These are phyloP conservation scores for Macrocybe gigantea DNA, from an alignment of 768 basidiomycete species.

Conservation along the genomic window DNA sequence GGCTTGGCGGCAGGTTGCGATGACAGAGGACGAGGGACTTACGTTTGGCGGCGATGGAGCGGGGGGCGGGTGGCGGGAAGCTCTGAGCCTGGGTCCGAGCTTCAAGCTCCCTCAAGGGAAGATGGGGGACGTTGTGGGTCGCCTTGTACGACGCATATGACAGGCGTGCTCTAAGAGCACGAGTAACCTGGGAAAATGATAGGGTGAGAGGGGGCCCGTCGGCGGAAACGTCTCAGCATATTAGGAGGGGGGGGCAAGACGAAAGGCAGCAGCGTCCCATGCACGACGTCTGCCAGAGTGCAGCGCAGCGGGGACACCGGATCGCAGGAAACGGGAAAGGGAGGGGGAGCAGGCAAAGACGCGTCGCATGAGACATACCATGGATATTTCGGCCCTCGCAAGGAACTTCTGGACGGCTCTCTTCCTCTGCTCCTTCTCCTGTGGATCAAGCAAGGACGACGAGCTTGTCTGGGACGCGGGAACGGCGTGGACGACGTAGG, in stretches of 20 bases:
- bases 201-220: conserved; percentile 26
- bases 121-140: conserved; percentile 60
- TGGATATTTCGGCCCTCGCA: conserved; percentile 73
- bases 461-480: conserved; percentile 30
- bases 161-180: conserved; percentile 73
- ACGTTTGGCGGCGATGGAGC: conserved; percentile 56
- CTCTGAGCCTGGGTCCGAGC: conserved; percentile 43
- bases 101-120: conserved; percentile 69
- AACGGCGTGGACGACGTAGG: conserved; percentile 47
- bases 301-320: background rate
- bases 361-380: conserved; percentile 54
- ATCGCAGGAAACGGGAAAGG: background rate
- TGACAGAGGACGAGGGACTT: conserved; percentile 29
- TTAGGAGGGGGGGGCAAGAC: conserved; percentile 7
- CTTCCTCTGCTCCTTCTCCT: conserved; percentile 56
- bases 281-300: background rate
- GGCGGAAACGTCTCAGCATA: conserved; percentile 25
- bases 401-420: conserved; percentile 71
- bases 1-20: background rate
- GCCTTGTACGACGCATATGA: conserved; percentile 85
- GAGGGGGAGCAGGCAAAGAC: conserved; percentile 22
- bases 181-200: conserved; percentile 57
- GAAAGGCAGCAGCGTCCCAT: background rate
- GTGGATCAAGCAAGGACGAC: conserved; percentile 29
- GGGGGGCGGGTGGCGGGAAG: conserved; percentile 35